A percentile compares a stretch with the other conserved stretches of the same genome.
These are phyloP conservation scores for Colletotrichum lentis DNA, from an alignment of 2,329 filamentous ascomycete species.

Conservation along the genomic window DNA sequence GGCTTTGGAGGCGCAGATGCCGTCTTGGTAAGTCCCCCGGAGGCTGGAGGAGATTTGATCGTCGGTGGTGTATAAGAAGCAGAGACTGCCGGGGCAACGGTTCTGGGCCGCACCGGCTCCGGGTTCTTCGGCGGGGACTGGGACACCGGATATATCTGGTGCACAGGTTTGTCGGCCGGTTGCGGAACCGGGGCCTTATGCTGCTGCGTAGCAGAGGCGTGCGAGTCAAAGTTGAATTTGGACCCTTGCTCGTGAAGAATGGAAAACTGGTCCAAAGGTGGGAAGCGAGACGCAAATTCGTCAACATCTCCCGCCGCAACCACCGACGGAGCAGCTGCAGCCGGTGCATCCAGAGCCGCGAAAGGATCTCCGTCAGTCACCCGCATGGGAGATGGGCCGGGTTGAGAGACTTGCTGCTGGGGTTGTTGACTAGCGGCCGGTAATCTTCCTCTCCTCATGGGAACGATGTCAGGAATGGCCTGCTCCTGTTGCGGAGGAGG, in stretches of 20 bases:
- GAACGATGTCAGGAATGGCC: slow-evolving; percentile 85
- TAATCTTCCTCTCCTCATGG: slow-evolving; percentile 89
- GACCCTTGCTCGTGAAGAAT: slow-evolving; percentile 83
- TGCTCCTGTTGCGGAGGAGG: slow-evolving; percentile 76
- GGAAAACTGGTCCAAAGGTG: slow-evolving; percentile 91
- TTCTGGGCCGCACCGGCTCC: slow-evolving; percentile 30
- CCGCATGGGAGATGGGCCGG: slow-evolving; percentile 73
- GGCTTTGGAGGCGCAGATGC: slow-evolving; percentile 53
- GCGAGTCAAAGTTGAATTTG: slow-evolving; percentile 82
- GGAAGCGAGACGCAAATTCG: slow-evolving; percentile 85
- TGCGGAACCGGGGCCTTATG: slow-evolving; percentile 68
- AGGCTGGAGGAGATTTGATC: slow-evolving; percentile 30
- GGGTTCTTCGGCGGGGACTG: slow-evolving; percentile 27
- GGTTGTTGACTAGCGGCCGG: slow-evolving; percentile 47
- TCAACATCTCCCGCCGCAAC: slow-evolving; percentile 62
- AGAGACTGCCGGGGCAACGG: slow-evolving; percentile 41
- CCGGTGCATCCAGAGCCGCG: slow-evolving; percentile 78
- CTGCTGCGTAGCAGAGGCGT: slow-evolving; percentile 59
- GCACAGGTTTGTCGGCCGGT: slow-evolving; percentile 79
- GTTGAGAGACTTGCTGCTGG: slow-evolving; percentile 59
- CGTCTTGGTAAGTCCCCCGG: slow-evolving; percentile 45
- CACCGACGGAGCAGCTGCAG: slow-evolving; percentile 52
- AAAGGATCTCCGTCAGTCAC: slow-evolving; percentile 83
- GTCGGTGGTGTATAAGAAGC: slow-evolving; percentile 45
- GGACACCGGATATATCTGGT: slow-evolving; percentile 75